A percentile compares a stretch with the other conserved stretches of the same genome.
Conservation (phyloP, 2,329 filamentous ascomycete species). For the Aspergillus thermomutatus region DNA sequence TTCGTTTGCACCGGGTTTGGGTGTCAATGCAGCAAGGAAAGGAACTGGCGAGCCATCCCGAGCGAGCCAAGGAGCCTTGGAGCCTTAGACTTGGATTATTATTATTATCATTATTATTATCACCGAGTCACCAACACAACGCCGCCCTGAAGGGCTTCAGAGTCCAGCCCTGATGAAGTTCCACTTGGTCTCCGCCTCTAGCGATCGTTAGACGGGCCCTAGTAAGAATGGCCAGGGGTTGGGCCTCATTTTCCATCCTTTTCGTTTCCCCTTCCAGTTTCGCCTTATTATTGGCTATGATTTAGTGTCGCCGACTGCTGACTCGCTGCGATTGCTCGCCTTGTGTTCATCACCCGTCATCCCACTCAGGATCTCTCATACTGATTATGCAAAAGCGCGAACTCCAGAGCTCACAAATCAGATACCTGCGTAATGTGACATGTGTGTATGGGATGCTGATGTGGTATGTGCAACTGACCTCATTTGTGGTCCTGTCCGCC, state of each 20-base stretch:
- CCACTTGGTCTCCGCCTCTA: constrained; percentile 22
- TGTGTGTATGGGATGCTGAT: background rate
- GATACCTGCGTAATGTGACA: background rate
- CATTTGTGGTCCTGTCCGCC: background rate
- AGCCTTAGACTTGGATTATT: background rate
- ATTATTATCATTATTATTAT: background rate
- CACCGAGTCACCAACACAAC: constrained; percentile 7
- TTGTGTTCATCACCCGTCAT: background rate
- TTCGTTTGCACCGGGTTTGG: background rate
- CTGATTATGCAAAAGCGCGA: background rate
- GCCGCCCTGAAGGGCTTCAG: constrained; percentile 6
- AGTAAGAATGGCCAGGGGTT: constrained; percentile 19
- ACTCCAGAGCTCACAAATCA: constrained; percentile 2
- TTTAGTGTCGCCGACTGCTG: background rate
- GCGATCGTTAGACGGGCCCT: constrained; percentile 21
- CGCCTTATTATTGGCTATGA: background rate
- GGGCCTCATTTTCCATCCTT: constrained; percentile 13
- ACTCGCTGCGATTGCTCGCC: background rate
- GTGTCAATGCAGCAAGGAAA: constrained; percentile 1
- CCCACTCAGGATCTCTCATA: background rate
- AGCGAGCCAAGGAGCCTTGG: background rate
- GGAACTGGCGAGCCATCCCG: background rate
- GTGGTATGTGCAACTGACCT: background rate
- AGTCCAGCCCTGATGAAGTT: constrained; percentile 20
- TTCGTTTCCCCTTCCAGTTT: background rate